Conservation (phyloP, 2,329 filamentous ascomycete genomes). For the Neoscytalidium dimidiatum region DNA sequence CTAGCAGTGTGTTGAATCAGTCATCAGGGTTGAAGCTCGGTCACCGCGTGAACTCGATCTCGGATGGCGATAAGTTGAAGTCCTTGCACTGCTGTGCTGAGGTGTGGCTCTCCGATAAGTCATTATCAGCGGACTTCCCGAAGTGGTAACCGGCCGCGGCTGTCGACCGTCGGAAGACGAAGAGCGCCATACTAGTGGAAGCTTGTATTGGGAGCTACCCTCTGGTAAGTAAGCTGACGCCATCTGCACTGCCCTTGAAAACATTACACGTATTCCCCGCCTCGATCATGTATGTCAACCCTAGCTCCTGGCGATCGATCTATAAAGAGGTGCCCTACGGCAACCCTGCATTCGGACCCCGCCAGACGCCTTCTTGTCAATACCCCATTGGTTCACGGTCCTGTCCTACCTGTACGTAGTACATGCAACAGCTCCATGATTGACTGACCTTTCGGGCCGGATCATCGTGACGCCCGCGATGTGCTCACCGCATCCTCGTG, state of each 20-base stretch:
- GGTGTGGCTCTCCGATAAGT: not conserved
- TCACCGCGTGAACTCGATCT: too few relatives aligned
- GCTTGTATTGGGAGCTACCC: not conserved
- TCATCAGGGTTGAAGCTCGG: too few relatives aligned
- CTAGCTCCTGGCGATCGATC: not conserved
- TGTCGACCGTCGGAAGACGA: conserved; percentile 6
- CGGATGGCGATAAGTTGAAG: not conserved
- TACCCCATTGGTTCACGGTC: not conserved
- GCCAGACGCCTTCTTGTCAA: not conserved
- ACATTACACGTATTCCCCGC: not conserved
- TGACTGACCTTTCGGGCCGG: not conserved
- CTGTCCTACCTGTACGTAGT: too few relatives aligned
- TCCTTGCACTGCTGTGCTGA: not conserved
- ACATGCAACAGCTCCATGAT: not conserved
- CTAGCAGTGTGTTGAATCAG: too few relatives aligned
- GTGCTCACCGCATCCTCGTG: not conserved
- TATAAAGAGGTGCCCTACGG: not conserved
- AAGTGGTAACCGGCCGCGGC: not conserved
- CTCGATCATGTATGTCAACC: not conserved
- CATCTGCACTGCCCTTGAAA: not conserved
- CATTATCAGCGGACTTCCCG: not conserved
- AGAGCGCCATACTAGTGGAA: not conserved
- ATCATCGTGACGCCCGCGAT: not conserved
- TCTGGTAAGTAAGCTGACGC: not conserved
- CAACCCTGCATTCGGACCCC: not conserved